Evolutionary conservation across 345 rosid genomes (phyloP), one percentile per base, ranked within the genome.

Genomic region (sweet orange (Citrus sinensis)): DNA sequence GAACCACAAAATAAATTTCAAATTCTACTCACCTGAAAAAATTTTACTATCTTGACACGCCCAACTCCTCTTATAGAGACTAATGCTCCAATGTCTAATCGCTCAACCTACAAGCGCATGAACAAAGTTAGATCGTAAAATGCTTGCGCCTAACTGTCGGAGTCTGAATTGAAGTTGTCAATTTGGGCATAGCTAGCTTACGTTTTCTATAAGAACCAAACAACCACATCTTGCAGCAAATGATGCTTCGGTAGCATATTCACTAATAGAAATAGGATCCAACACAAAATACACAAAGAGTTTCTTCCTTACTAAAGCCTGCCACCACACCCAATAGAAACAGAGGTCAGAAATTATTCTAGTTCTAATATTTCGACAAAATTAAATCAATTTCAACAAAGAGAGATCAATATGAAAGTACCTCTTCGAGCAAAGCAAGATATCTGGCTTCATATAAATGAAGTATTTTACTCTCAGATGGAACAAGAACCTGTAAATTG

Each of bases 211-310:
- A 34, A 82, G 40, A 34, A 92, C 96, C 83, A 93, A 79, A 77
- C 96, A 93, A 35, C 96, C 96, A 65, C 88, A 89, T 87, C 87
- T 83, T 76, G 98, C 96, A 68, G 90, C 93, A 89, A 92, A 92
- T 13, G 96, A 92, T 42, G 91, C 88, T 78, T 89, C 96, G 24
- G 89, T 84, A 10, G 89, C 87, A 39, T 89, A 83, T 37, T 84
- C 84, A 75, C 87, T 90, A 37, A 91, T 80, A 5, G 88, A 76
- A 81, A 93, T 87, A 34, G 96, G 98, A 81, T 90, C 93, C 71
- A 93, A 80, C 76, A 92, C 89, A 80, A 93, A 90, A 86, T 92
- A 94, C 87, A 92, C 96, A 79, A 93, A 93, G 70, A 87, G 80
- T 67, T 88, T 86, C 82, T 86, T 87, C 76, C 82, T 83, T 25